These are phyloP conservation scores for Actinidia arguta DNA, from an alignment of 179 eudicot species.

Conservation along the genomic window DNA sequence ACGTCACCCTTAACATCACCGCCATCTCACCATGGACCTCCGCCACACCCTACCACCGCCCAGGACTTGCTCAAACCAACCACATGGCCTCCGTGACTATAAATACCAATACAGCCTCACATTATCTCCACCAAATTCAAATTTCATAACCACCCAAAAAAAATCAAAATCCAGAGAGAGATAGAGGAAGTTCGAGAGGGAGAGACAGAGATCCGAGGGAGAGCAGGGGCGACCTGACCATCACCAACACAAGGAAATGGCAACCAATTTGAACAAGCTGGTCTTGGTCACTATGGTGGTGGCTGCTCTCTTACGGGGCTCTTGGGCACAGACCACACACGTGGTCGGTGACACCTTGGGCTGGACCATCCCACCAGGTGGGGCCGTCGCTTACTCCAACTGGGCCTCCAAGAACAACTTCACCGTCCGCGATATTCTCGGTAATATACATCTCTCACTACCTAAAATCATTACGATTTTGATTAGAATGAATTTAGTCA, in stretches of 20 bases:
- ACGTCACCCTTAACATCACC: too few relatives aligned
- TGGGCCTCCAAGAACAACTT: slow-evolving; percentile 40
- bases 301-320: slow-evolving; percentile 24
- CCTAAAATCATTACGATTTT: too few relatives aligned
- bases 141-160: background rate
- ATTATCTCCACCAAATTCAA: background rate
- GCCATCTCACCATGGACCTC: too few relatives aligned
- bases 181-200: background rate
- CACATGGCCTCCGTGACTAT: background rate
- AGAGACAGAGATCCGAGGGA: background rate
- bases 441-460: background rate
- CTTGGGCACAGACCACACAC: slow-evolving; percentile 34
- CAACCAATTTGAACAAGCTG: slow-evolving; percentile 9
- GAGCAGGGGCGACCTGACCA: slow-evolving; percentile 3
- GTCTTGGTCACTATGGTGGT: slow-evolving; percentile 8
- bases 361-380: slow-evolving; percentile 38
- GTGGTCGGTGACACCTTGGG: slow-evolving; percentile 36
- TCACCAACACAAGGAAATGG: slow-evolving; percentile 10
- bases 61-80: too few relatives aligned
- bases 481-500: too few relatives aligned
- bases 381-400: slow-evolving; percentile 27
- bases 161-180: background rate
- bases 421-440: slow-evolving; percentile 37
- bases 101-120: background rate
- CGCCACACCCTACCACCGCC: too few relatives aligned